These are phyloP conservation scores for Aschersonia sp. DNA, from an alignment of 2,329 filamentous ascomycete genomes.

Conservation along the genomic window DNA sequence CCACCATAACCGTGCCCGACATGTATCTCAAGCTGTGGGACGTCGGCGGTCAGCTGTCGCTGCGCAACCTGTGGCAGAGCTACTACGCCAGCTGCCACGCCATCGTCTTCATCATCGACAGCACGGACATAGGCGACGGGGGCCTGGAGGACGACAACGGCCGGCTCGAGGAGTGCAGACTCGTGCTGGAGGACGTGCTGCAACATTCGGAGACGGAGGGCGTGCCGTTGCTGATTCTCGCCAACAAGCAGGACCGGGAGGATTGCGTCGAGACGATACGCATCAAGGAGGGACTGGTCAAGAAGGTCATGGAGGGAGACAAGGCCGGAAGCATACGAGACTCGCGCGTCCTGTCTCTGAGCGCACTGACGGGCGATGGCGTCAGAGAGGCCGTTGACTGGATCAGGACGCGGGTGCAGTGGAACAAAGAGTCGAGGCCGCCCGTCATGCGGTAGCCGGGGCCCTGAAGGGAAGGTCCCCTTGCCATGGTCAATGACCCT, in stretches of 20 bases:
- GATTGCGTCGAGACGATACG: slow-evolving; percentile 94
- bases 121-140: slow-evolving; percentile 80
- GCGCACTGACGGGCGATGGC: slow-evolving; percentile 74
- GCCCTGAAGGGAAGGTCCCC: too few relatives aligned
- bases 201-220: slow-evolving; percentile 79
- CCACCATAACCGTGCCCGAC: slow-evolving; percentile 76
- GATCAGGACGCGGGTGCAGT: slow-evolving; percentile 80
- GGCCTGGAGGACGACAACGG: slow-evolving; percentile 41
- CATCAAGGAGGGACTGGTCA: slow-evolving; percentile 92
- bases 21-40: slow-evolving; percentile 99
- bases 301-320: slow-evolving; percentile 90
- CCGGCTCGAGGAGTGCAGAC: slow-evolving; percentile 72
- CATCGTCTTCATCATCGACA: slow-evolving; percentile 96
- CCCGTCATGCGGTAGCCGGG: slow-evolving; percentile 71
- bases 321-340: slow-evolving; percentile 77
- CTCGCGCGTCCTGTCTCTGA: slow-evolving; percentile 79
- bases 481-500: too few relatives aligned
- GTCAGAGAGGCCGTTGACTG: slow-evolving; percentile 95
- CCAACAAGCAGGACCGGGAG: slow-evolving; percentile 95
- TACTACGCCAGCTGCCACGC: slow-evolving; percentile 92
- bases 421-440: slow-evolving; percentile 88
- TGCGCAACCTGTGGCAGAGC: slow-evolving; percentile 86
- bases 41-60: slow-evolving; percentile 79
- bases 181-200: slow-evolving; percentile 81
- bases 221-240: slow-evolving; percentile 79